Conservation (phyloP, 148 eudicot species). For the Vaccinium macrocarpon region DNA sequence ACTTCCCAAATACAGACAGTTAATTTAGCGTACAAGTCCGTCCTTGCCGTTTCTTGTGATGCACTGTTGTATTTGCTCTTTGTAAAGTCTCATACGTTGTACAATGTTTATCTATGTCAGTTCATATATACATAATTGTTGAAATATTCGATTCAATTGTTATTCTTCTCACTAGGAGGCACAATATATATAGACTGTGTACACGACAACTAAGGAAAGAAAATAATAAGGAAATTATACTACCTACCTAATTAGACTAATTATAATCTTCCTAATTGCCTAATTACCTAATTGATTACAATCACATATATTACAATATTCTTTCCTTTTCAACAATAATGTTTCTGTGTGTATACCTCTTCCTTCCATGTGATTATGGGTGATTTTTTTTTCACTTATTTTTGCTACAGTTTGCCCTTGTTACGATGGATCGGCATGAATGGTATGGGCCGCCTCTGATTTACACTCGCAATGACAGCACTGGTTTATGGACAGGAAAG, state of each 20-base stretch:
- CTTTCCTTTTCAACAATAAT: no score
- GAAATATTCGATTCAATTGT: no score
- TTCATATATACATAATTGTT: not conserved
- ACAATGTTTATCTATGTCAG: not conserved
- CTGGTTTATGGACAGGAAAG: slow-evolving; percentile 64
- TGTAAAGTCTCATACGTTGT: not conserved
- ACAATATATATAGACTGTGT: no score
- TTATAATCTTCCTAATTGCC: no score
- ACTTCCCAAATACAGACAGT: not conserved
- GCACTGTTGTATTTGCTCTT: not conserved
- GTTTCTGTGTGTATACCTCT: no score
- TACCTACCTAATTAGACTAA: no score
- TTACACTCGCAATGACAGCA: slow-evolving; percentile 74
- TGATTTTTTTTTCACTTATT: not conserved
- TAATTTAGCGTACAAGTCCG: not conserved
- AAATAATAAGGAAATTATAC: no score
- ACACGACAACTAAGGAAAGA: no score
- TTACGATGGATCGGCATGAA: slow-evolving; percentile 92
- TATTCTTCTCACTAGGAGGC: no score
- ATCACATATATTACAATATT: no score
- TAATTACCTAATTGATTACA: no score
- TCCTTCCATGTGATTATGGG: not conserved
- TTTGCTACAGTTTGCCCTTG: slow-evolving; percentile 72
- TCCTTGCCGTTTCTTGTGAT: not conserved
- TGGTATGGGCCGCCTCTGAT: slow-evolving; percentile 89